These are phyloP conservation scores for Gloeopeniophorella convolvens DNA, from an alignment of 768 basidiomycete genomes.

Conservation along the genomic window DNA sequence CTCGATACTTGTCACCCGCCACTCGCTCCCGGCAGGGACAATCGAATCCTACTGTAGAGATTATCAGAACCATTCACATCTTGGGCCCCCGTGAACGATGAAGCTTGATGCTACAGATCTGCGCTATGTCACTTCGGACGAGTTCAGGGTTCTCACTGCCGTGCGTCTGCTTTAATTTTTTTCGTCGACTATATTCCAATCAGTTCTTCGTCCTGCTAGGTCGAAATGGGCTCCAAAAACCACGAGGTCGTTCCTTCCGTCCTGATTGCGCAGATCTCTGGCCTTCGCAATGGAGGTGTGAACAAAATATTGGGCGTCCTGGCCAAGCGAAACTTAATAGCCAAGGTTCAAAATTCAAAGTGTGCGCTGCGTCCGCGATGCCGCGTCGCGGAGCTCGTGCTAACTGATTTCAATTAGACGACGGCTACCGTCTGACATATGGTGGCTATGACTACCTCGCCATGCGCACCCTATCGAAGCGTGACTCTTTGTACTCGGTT, in stretches of 20 bases:
- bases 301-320: constrained; percentile 88
- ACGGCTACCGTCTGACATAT: constrained; percentile 95
- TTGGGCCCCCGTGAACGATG: constrained; percentile 40
- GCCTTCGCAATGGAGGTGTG: constrained; percentile 86
- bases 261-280: constrained; percentile 88
- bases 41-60: not conserved
- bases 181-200: not conserved
- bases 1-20: not conserved
- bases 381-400: not conserved
- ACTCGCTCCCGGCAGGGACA: too few species aligned
- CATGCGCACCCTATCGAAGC: constrained; percentile 85
- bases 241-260: constrained; percentile 90
- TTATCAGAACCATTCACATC: not conserved
- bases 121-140: constrained; percentile 85
- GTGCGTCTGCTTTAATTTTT: constrained; percentile 33
- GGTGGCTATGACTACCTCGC: constrained; percentile 98
- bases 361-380: constrained; percentile 63
- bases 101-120: constrained; percentile 93
- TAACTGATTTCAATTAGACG: constrained; percentile 49
- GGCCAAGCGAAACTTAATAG: constrained; percentile 87
- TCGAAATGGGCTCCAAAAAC: constrained; percentile 97
- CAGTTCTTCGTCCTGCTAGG: constrained; percentile 39
- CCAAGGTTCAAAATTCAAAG: constrained; percentile 85
- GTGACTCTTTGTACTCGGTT: constrained; percentile 83
- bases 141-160: constrained; percentile 94